Base-by-base conservation (phyloP, 2,329 filamentous ascomycete species). In the Fusarium nodosum region DNA sequence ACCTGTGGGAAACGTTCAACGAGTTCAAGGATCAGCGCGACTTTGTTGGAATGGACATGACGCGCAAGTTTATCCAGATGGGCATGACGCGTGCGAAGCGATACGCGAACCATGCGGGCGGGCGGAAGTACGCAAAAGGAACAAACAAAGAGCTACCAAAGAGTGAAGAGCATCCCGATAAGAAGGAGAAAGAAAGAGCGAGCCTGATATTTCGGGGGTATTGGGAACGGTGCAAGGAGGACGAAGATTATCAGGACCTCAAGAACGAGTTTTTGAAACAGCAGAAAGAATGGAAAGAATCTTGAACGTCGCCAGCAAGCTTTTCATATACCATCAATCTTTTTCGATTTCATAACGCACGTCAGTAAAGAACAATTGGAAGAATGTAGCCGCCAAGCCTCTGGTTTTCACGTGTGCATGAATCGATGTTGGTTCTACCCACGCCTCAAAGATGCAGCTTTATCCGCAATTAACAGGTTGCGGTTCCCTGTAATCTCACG, bases 21-120 rank as follows among this genome's bases (percentile, higher is more conserved):
- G 77, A 79, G 12, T 90, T 88, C 71, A 79, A 85, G n/a, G 72
- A 74, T 2, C 71, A 80, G 9, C 79, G 78, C 5, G 88, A 90
- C 74, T 88, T 90, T 58, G 85, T 90, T 1, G 88, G 88, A 13
- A 88, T 88, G 80, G 88, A 90, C 59, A 90, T 90, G 87, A 78
- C 82, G 20, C 79, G 87, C 28, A 90, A 90, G 72, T 90, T 89
- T 69, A 81, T 90, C 9, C 87, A 90, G 75, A 90, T 90, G 88
- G 84, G 88, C 3, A 89, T 89, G 86, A 90, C 88, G 22, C 77
- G 88, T 18, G 84, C 87, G 3, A 87, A 84, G 69, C 76, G 87
- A 61, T 89, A 89, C 77, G 86, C 86, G 18, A 89, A 89, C 64
- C 79, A 84, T 54, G 79, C 81, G 33, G 81, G 86, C 0, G 88